Evolutionary conservation across 768 basidiomycete genomes (phyloP).

Genomic region (Cystofilobasidium macerans): DNA sequence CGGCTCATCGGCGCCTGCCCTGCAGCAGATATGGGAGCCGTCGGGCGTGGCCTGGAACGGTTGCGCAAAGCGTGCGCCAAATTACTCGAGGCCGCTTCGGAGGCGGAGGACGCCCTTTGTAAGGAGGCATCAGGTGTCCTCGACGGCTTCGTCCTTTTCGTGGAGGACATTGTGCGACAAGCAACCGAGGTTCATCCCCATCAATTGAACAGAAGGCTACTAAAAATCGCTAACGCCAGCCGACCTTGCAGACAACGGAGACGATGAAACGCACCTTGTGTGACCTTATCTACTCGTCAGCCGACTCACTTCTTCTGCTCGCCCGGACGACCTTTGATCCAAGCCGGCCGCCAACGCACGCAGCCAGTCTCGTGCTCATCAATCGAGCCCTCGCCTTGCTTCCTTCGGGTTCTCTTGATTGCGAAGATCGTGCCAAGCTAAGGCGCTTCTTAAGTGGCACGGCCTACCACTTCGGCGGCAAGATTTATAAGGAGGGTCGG

Average conservation of each 20-base stretch:
- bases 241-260: too few relatives aligned
- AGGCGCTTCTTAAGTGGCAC: conserved; percentile 33
- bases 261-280: background rate
- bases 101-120: background rate
- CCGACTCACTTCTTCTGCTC: background rate
- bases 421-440: conserved; percentile 30
- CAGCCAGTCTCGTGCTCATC: background rate
- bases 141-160: background rate
- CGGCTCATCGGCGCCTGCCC: background rate
- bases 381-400: background rate
- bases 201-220: too few relatives aligned
- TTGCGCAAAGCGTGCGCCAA: background rate
- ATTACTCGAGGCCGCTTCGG: background rate
- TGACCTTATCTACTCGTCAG: background rate
- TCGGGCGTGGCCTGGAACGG: background rate
- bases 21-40: background rate
- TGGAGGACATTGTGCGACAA: background rate
- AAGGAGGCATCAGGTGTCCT: background rate
- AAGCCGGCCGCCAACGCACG: background rate
- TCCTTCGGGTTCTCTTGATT: background rate
- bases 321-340: background rate
- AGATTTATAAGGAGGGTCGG: conserved; percentile 53
- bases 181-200: background rate
- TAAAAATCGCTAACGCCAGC: too few relatives aligned
- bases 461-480: conserved; percentile 35